phyloP scores from a whole-genome alignment of 2,329 filamentous ascomycete species.

The Tetracladium maxilliforme region DNA sequence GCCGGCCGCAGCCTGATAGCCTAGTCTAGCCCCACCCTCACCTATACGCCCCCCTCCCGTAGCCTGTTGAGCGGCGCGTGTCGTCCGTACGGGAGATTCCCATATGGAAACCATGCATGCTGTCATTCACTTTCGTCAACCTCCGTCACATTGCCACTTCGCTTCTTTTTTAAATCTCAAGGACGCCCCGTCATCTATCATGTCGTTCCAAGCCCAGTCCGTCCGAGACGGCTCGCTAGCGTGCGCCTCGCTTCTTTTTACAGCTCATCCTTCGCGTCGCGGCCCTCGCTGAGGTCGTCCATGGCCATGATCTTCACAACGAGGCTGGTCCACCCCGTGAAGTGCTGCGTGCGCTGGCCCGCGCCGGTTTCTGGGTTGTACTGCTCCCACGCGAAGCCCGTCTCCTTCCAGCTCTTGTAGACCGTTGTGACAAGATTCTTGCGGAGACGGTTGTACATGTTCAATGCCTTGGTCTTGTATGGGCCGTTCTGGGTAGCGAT shows the following conservation, averaged over 20 bases:
- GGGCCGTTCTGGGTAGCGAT: constrained; percentile 53
- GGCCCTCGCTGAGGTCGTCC: constrained; percentile 47
- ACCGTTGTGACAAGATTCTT: constrained; percentile 81
- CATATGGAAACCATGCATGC: too few relatives aligned
- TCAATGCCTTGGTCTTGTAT: constrained; percentile 50
- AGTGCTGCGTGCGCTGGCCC: constrained; percentile 94
- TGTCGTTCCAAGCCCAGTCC: too few relatives aligned
- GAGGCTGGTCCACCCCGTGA: constrained; percentile 97
- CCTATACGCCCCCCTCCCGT: too few relatives aligned
- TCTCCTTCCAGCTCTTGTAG: constrained; percentile 75
- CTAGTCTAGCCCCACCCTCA: too few relatives aligned
- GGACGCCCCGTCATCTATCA: too few relatives aligned
- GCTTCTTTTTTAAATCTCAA: too few relatives aligned
- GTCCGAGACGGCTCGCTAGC: too few relatives aligned
- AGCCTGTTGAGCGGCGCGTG: too few relatives aligned
- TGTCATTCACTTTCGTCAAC: too few relatives aligned
- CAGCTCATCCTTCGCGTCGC: constrained; percentile 35
- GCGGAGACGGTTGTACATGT: constrained; percentile 63
- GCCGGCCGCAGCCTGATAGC: too few relatives aligned
- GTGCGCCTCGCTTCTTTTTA: constrained; percentile 13
- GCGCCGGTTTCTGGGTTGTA: constrained; percentile 87
- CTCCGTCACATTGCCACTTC: too few relatives aligned
- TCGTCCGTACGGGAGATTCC: too few relatives aligned
- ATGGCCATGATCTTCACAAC: constrained; percentile 96
- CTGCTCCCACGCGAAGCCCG: constrained; percentile 97